Conservation (phyloP, 2,329 filamentous ascomycete species). For the Sclerotinia trifoliorum region DNA sequence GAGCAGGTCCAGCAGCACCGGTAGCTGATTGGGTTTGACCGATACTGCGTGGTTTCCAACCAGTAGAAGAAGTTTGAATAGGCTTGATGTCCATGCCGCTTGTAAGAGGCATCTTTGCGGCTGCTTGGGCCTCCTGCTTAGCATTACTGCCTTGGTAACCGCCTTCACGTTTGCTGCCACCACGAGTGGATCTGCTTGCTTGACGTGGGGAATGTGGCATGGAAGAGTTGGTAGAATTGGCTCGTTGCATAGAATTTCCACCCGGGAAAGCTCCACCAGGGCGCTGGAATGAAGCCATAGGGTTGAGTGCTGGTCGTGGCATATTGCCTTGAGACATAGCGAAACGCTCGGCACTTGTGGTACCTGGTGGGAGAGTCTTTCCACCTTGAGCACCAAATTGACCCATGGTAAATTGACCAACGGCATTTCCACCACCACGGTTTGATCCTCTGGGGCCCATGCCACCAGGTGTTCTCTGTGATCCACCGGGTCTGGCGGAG, state of each 20-base stretch:
- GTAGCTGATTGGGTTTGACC: constrained; percentile 45
- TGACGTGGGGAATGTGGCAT: constrained; percentile 69
- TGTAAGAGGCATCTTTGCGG: constrained; percentile 90
- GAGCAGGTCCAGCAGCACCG: constrained; percentile 44
- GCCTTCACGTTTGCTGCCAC: constrained; percentile 60
- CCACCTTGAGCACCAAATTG: constrained; percentile 57
- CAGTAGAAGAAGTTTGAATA: constrained; percentile 67
- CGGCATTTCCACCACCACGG: constrained; percentile 44
- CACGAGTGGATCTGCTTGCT: constrained; percentile 59
- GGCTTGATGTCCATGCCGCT: constrained; percentile 78
- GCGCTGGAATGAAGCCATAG: constrained; percentile 61
- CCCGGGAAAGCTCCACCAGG: constrained; percentile 63
- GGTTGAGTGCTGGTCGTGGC: constrained; percentile 50
- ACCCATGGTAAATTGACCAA: constrained; percentile 65
- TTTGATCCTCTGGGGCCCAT: constrained; percentile 51
- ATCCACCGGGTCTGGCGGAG: constrained; percentile 52
- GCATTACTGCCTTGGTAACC: constrained; percentile 47
- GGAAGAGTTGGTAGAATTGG: constrained; percentile 53
- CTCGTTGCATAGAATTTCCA: constrained; percentile 60
- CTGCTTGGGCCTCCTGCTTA: constrained; percentile 64
- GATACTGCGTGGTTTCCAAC: constrained; percentile 87
- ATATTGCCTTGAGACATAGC: constrained; percentile 57
- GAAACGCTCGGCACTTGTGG: constrained; percentile 76
- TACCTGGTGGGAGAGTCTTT: constrained; percentile 68
- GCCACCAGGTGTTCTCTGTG: constrained; percentile 57